Percentiles rank a stretch among this genome's conserved stretches.
Evolutionary conservation across 1,284 basidiomycete genomes (phyloP).

Genomic region (Ceratobasidium papillatum): DNA sequence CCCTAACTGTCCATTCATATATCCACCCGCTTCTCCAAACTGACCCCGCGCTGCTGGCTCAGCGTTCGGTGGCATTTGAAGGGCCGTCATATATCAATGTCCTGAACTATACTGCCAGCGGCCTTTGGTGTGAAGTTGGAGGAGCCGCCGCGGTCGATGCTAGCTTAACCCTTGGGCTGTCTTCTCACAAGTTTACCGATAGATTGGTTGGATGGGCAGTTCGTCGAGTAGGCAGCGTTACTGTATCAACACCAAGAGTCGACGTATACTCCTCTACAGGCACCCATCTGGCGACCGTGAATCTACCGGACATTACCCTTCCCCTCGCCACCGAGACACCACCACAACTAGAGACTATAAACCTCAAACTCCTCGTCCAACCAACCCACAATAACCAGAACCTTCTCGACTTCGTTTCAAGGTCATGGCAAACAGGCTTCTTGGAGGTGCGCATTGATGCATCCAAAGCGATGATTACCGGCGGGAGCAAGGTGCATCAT

Average conservation of each 20-base stretch:
- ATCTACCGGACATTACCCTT: constrained; percentile 5
- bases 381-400: constrained; percentile 9
- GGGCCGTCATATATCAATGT: constrained; percentile 18
- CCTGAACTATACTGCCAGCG: constrained; percentile 19
- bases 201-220: constrained; percentile 19
- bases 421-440: background rate
- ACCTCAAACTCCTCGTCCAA: background rate
- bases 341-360: background rate
- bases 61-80: constrained; percentile 7
- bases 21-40: background rate
- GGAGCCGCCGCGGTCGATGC: constrained; percentile 18
- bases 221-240: constrained; percentile 6
- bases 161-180: background rate
- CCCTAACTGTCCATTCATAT: constrained; percentile 18
- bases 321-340: constrained; percentile 8
- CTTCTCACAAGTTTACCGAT: constrained; percentile 7
- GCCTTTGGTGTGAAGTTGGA: constrained; percentile 29
- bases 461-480: constrained; percentile 4
- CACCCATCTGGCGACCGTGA: background rate
- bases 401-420: constrained; percentile 1
- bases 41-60: constrained; percentile 18
- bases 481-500: background rate
- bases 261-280: background rate
- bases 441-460: background rate
- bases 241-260: background rate